Base-by-base conservation (phyloP, 352 stramenopile genomes). In the Phytophthora agathidicida region DNA sequence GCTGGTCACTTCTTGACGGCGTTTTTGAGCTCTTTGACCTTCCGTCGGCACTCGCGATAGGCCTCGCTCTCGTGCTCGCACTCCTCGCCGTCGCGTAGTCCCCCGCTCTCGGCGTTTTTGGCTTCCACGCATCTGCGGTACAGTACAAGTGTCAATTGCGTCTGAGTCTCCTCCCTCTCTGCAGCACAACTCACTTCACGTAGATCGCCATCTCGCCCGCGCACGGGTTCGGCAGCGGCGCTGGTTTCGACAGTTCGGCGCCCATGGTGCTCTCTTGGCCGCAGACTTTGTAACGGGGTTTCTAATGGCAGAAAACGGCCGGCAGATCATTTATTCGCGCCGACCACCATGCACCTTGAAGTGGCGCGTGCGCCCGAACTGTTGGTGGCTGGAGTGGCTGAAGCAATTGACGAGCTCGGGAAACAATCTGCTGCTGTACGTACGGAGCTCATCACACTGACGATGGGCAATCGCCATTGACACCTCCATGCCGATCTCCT, bases 41-140 rank as follows among this genome's bases (percentile, higher is more conserved):
- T 82, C 45, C 62, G 64, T 37, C 80, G 66, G 58, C 80, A 90
- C 58, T 84, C 75, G 53, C 76, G 80, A 55, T 90, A 90, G 22
- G 71, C 74, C 42, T 81, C 69, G 45, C 78, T 69, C 57, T 90
- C 80, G 26, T 74, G 60, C 46, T 88, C 76, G 52, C 80, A 90
- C 67, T 90, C 80, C 39, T 88, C 80, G 41, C 80, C 80, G 55
- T 90, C 78, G 20, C 80, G 78, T n/a, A 90, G 63, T 0, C 80
- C 80, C 35, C 80, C 80, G 46, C 71, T 83, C 60, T 83, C 70
- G 39, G 70, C 71, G 16, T 49, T 88, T 41, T 78, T 80, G 42
- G 63, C 65, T 49, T 90, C 76, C 46, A 90, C 80, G 43, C 80
- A 90, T 38, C 80, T 89, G 38, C 22, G n/a, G n/a, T n/a, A 48